Base-by-base conservation (phyloP, 1,139 yeast species). In the Taphrina sp. region DNA sequence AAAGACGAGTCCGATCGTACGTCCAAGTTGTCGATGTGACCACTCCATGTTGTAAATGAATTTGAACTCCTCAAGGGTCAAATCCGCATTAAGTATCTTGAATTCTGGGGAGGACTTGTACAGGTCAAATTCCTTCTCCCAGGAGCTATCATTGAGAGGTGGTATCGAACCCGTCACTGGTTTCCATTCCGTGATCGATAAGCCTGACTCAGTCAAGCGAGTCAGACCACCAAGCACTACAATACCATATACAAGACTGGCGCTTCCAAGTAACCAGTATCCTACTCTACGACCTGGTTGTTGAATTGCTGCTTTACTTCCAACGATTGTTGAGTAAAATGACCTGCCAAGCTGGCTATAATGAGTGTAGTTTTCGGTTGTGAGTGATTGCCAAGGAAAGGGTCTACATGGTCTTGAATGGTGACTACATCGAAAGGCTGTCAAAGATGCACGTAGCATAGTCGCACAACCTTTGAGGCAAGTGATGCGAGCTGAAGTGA, bases 1-100 rank as follows among this genome's bases (percentile, higher is more conserved):
- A 66, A 94, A 83, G 16, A 83, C 79, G 64, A 82, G 71, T 37
- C 98, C 98, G 64, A 94, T 90, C 57, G 84, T 78, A 68, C 98
- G 80, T 14, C 98, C 98, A 74, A 92, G 80, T 58, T 92, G 74
- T 65, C 98, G 77, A 69, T 94, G 99, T 44, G 85, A 83, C 99
- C 98, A 94, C 72, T 94, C 99, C 97, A 92, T 92, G 67, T 80
- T 82, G 73, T 83, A 94, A 61, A 94, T 94, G 68, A 90, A 92
- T 71, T 94, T 89, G 75, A 87, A 94, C 67, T 94, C 98, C 2
- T 90, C 96, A 58, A 94, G 71, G 14, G 89, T 83, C 68, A 94
- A 89, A 68, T 89, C 89, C n/a, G 46, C 53, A 1, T 96, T 83
- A 61, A 94, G 75, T 64, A 83, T 85, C 67, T 84, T 81, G 69